phyloP scores from a whole-genome alignment of 768 basidiomycete genomes.

The Kwoniella sp. region DNA sequence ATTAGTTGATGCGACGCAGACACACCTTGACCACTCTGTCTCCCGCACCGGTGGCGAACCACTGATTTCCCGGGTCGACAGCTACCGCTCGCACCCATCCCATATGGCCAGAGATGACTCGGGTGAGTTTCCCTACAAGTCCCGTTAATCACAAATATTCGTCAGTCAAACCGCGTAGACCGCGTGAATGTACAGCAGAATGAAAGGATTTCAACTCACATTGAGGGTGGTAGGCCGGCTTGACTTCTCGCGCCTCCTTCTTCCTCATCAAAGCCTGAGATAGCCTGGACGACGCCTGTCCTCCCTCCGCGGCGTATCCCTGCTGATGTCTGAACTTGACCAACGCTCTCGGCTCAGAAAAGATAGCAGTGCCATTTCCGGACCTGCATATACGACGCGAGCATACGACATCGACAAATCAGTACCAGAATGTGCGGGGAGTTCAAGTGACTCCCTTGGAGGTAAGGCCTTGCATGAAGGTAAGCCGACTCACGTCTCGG shows the following conservation, averaged over 20 bases:
- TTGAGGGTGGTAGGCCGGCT: conserved; percentile 91
- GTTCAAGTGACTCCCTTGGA: too few species aligned
- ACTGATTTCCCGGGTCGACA: conserved; percentile 96
- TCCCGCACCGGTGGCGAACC: conserved; percentile 98
- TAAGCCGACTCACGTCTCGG: conserved; percentile 27
- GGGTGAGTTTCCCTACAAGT: conserved; percentile 74
- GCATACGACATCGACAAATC: too few species aligned
- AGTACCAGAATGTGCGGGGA: too few species aligned
- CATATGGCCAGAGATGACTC: conserved; percentile 95
- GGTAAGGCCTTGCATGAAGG: too few species aligned
- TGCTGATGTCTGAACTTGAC: conserved; percentile 56
- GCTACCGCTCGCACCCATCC: conserved; percentile 97
- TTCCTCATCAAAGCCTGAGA: conserved; percentile 89
- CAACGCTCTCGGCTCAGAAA: conserved; percentile 41
- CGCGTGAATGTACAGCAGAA: neutral
- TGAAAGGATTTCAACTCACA: conserved; percentile 56
- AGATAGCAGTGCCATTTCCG: conserved; percentile 2
- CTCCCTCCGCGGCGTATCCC: conserved; percentile 56
- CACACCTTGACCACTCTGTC: conserved; percentile 86
- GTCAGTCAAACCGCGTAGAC: neutral
- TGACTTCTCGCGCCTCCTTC: conserved; percentile 90
- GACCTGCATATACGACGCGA: conserved; percentile 7
- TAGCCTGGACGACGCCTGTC: conserved; percentile 60
- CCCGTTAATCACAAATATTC: neutral
- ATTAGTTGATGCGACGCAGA: neutral